phyloP scores from a whole-genome alignment of 148 eudicot genomes.

The Diospyros lotus region DNA sequence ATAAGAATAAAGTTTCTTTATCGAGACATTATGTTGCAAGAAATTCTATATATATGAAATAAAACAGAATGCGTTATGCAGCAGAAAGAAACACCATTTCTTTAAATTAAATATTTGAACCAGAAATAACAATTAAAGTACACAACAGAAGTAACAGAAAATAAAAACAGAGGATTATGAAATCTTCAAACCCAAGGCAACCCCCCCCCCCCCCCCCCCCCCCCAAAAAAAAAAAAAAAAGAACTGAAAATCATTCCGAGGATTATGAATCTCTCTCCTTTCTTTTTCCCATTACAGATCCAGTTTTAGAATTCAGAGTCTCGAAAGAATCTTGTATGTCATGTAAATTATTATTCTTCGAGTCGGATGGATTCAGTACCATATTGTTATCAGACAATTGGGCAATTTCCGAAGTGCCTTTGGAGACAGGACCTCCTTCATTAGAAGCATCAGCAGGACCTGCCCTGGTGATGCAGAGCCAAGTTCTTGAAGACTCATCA shows the following conservation, averaged over 20 bases:
- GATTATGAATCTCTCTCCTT: slow-evolving; percentile 44
- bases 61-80: too few species aligned
- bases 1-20: too few species aligned
- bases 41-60: too few species aligned
- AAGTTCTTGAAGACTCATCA: slow-evolving; percentile 52
- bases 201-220: too few species aligned
- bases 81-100: too few species aligned
- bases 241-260: neutral
- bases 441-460: slow-evolving; percentile 19
- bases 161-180: too few species aligned
- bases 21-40: too few species aligned
- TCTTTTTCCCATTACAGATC: slow-evolving; percentile 39
- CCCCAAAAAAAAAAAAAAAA: too few species aligned
- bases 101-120: too few species aligned
- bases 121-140: too few species aligned
- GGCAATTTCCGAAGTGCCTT: slow-evolving; percentile 4
- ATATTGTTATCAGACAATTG: neutral
- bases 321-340: slow-evolving; percentile 11
- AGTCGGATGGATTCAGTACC: slow-evolving; percentile 2
- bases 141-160: too few species aligned
- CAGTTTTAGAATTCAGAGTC: neutral
- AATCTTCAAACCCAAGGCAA: too few species aligned
- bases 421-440: neutral
- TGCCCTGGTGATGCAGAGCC: slow-evolving; percentile 64
- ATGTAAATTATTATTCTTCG: slow-evolving; percentile 5